Evolutionary conservation across 805 yeast species (phyloP).

Genomic region (Debaryomyces hansenii): DNA sequence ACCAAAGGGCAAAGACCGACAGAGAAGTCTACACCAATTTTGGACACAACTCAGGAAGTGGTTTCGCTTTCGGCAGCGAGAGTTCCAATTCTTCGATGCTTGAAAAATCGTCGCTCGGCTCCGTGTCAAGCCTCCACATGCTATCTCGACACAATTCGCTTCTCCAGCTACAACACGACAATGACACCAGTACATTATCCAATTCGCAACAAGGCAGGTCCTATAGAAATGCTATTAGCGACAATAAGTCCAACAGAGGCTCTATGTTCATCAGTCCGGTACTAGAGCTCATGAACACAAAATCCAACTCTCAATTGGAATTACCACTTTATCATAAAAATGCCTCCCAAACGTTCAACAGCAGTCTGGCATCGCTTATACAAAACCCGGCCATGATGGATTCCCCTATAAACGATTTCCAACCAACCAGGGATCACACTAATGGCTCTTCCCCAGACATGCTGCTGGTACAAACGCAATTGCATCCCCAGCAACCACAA

Average conservation of each 20-base stretch:
- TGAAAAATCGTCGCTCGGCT: constrained; percentile 16
- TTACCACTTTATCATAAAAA: constrained; percentile 15
- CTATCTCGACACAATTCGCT: constrained; percentile 12
- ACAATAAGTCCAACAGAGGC: constrained; percentile 25
- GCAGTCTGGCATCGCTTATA: background rate
- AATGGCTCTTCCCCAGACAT: background rate
- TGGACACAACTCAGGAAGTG: constrained; percentile 6
- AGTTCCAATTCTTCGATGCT: constrained; percentile 22
- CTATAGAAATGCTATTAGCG: constrained; percentile 24
- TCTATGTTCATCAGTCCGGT: constrained; percentile 58
- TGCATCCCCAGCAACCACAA: background rate
- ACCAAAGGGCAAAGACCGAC: constrained; percentile 27
- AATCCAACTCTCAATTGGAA: constrained; percentile 12
- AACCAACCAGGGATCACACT: background rate
- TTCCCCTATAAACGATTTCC: background rate
- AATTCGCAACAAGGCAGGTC: constrained; percentile 23
- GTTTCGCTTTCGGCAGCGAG: constrained; percentile 7
- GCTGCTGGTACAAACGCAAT: background rate
- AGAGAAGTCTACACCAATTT: constrained; percentile 29
- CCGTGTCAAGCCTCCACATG: constrained; percentile 13
- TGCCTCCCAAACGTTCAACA: background rate
- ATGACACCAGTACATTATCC: constrained; percentile 8
- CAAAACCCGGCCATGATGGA: background rate
- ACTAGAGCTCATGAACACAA: constrained; percentile 30
- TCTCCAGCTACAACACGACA: constrained; percentile 4